phyloP scores from a whole-genome alignment of 805 yeast genomes.

The Wickerhamomyces chaumierensis region DNA sequence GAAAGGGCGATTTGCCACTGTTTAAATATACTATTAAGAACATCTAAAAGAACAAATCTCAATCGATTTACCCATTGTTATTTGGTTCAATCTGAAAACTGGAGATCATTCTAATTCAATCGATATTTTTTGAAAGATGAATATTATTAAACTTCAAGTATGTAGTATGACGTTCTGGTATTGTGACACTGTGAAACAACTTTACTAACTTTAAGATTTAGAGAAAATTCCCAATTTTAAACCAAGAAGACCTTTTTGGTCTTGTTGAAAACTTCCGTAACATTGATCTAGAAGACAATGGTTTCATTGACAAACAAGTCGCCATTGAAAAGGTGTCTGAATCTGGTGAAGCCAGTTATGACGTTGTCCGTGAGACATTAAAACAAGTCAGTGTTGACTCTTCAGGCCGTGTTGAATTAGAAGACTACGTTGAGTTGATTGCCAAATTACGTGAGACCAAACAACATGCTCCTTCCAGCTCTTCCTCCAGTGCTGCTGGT shows the following conservation, averaged over 20 bases:
- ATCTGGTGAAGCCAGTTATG: slow-evolving; percentile 75
- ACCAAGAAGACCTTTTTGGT: slow-evolving; percentile 77
- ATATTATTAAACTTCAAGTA: neutral
- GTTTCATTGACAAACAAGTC: slow-evolving; percentile 87
- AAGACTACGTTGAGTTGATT: slow-evolving; percentile 79
- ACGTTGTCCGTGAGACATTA: slow-evolving; percentile 86
- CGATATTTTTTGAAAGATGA: neutral
- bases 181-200: no score
- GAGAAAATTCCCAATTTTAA: slow-evolving; percentile 77
- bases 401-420: slow-evolving; percentile 92
- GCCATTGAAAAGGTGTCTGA: slow-evolving; percentile 76
- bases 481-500: slow-evolving; percentile 17
- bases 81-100: no score
- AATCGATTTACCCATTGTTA: no score
- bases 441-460: slow-evolving; percentile 62
- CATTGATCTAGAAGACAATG: slow-evolving; percentile 84
- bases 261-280: slow-evolving; percentile 79
- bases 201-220: slow-evolving; percentile 15
- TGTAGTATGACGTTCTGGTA: neutral
- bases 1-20: no score
- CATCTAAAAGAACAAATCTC: no score
- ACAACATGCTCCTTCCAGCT: slow-evolving; percentile 21
- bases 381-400: slow-evolving; percentile 91
- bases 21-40: no score
- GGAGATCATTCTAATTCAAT: no score